A percentile compares a stretch with the other conserved stretches of the same genome.
Evolutionary conservation across 768 basidiomycete species (phyloP).

Genomic region (Rhizopogon sp.): DNA sequence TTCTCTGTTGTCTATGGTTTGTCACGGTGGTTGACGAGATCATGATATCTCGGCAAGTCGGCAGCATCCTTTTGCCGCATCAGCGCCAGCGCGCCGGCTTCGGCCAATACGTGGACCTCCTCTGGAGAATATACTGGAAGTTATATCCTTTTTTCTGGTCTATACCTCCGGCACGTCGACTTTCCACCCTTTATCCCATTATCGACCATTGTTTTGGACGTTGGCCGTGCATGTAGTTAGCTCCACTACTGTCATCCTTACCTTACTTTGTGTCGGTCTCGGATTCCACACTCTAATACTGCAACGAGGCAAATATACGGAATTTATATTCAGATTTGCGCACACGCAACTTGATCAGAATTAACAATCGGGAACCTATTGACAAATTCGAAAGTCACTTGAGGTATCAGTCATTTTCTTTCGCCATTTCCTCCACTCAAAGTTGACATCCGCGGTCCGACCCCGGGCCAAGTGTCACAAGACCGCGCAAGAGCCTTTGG

Average conservation of each 20-base stretch:
- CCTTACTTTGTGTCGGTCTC: background rate
- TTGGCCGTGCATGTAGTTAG: background rate
- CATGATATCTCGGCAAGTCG: background rate
- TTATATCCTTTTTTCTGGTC: background rate
- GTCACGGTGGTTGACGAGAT: background rate
- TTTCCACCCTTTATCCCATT: background rate
- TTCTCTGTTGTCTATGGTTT: background rate
- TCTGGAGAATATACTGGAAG: background rate
- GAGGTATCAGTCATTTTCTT: too few species aligned
- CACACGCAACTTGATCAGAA: too few species aligned
- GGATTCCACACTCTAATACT: too few species aligned
- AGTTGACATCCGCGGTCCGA: too few species aligned
- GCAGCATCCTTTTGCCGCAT: background rate
- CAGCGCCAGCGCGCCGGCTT: slow-evolving; percentile 1
- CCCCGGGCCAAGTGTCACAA: too few species aligned
- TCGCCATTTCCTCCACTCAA: too few species aligned
- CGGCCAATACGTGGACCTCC: background rate
- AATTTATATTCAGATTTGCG: too few species aligned
- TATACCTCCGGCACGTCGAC: background rate
- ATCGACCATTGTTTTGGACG: background rate
- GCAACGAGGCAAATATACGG: too few species aligned
- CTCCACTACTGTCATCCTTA: background rate
- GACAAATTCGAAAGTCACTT: too few species aligned
- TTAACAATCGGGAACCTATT: too few species aligned
- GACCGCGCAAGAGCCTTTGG: too few species aligned